Conservation (phyloP, 2,329 filamentous ascomycete genomes). For the Ophiostoma quercus region DNA sequence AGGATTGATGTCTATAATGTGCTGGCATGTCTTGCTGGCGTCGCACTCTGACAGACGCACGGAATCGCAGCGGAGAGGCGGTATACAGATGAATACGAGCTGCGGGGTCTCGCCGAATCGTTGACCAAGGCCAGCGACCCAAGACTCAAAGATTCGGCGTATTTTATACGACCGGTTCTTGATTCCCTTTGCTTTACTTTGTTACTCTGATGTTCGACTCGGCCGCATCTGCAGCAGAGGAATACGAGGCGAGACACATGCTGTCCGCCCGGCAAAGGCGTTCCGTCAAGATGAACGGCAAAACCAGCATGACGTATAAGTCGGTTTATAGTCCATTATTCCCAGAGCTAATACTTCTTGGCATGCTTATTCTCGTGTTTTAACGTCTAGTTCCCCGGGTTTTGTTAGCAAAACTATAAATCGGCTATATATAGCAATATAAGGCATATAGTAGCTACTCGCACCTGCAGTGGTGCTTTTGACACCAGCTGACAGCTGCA, state of each 20-base stretch:
- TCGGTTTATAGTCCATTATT: neutral
- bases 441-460: neutral
- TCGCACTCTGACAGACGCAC: conserved; percentile 4
- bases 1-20: neutral
- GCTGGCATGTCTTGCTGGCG: neutral
- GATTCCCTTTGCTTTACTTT: neutral
- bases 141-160: neutral
- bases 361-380: conserved; percentile 6
- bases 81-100: conserved; percentile 11
- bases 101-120: neutral
- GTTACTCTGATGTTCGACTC: neutral
- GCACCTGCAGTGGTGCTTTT: neutral
- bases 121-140: too few species aligned
- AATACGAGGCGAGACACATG: conserved; percentile 4
- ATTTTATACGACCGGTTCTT: neutral
- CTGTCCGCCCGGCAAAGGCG: conserved; percentile 1
- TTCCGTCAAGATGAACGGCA: neutral
- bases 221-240: neutral
- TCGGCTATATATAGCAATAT: neutral
- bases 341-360: neutral
- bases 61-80: neutral
- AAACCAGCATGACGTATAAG: neutral
- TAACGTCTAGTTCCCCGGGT: neutral
- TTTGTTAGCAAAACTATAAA: neutral
- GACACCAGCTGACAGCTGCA: neutral